These are phyloP conservation scores for Carpinus fangiana DNA, from an alignment of 306 rosid species.

Conservation along the genomic window DNA sequence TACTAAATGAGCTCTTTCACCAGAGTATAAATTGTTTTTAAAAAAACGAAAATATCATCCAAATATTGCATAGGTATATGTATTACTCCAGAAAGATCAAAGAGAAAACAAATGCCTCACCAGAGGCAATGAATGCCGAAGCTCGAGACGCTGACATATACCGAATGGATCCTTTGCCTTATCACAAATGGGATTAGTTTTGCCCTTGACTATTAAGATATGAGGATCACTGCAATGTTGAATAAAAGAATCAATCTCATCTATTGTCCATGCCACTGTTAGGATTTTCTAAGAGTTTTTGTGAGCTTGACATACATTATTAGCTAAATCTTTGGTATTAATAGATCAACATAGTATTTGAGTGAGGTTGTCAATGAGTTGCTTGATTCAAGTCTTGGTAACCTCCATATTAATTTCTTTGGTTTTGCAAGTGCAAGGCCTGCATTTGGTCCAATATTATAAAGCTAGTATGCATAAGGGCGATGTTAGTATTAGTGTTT, in stretches of 20 bases:
- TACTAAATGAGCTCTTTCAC: background rate
- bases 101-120: conserved; percentile 25
- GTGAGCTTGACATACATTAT: background rate
- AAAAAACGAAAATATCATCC: no score
- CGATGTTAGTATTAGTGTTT: background rate
- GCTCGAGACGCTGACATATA: conserved; percentile 25
- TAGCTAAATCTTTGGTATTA: background rate
- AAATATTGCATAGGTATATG: no score
- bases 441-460: background rate
- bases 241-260: background rate
- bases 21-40: background rate
- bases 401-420: background rate
- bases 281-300: background rate
- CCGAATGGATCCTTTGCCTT: conserved; percentile 16
- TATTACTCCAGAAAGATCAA: background rate
- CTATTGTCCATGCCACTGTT: background rate
- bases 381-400: background rate
- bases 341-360: background rate
- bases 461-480: background rate
- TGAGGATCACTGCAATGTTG: conserved; percentile 30
- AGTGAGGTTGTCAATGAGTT: background rate
- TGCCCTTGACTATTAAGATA: conserved; percentile 5
- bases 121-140: conserved; percentile 19
- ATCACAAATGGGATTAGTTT: background rate
- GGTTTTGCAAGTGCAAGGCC: background rate